Conservation (phyloP, 148 eudicot species). For the Gaultheria prostrata region DNA sequence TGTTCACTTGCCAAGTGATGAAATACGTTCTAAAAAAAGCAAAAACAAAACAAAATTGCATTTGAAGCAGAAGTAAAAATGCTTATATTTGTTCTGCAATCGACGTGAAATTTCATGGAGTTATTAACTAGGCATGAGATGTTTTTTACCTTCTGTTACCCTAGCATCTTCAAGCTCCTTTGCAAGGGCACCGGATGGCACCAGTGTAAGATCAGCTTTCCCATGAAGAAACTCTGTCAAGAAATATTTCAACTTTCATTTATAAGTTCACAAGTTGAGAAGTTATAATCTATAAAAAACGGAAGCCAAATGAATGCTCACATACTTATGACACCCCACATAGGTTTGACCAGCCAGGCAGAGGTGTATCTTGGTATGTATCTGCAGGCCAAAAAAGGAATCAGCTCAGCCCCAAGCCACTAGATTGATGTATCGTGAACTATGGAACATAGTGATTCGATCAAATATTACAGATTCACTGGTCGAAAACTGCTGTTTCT, state of each 20-base stretch:
- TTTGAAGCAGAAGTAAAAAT: background rate
- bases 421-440: background rate
- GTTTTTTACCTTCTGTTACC: slow-evolving; percentile 68
- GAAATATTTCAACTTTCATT: slow-evolving; percentile 2
- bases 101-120: background rate
- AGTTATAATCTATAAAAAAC: background rate
- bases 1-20: slow-evolving; percentile 17
- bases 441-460: slow-evolving; percentile 1
- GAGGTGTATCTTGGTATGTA: slow-evolving; percentile 96
- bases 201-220: slow-evolving; percentile 91
- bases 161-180: slow-evolving; percentile 82
- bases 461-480: background rate
- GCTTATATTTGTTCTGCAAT: background rate
- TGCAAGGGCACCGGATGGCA: slow-evolving; percentile 93
- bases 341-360: slow-evolving; percentile 97
- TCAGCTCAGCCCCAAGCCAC: slow-evolving; percentile 16
- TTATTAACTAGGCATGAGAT: background rate
- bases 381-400: slow-evolving; percentile 40
- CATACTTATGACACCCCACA: slow-evolving; percentile 97
- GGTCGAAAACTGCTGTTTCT: slow-evolving; percentile 27
- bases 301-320: slow-evolving; percentile 41
- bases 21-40: slow-evolving; percentile 42
- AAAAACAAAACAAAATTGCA: background rate
- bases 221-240: slow-evolving; percentile 80
- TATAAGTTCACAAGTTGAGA: slow-evolving; percentile 8